Evolutionary conservation across 2,329 filamentous ascomycete genomes (phyloP), one percentile per base, ranked within the genome.

Genomic region (Nigrospora sphaerica): DNA sequence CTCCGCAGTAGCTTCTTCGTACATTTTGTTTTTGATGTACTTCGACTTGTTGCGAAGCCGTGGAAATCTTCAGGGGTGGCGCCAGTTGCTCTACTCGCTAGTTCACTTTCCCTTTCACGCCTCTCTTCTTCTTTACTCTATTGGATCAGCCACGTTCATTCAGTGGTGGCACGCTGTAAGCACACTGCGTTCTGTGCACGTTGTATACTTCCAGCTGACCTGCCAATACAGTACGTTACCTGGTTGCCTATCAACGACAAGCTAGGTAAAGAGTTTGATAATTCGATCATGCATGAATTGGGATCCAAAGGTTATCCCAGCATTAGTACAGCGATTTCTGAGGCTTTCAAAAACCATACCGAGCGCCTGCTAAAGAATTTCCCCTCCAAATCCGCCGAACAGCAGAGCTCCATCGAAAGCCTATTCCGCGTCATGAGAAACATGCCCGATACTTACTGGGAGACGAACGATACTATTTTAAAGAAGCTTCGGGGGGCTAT

Each of bases 41-140:
- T 73, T 84, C 44, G 70, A 84, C 53, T 84, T 78, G 75, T 84
- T 78, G 75, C 78, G 81, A 59, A 79, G 80, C 56, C 78, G 78
- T 42, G 73, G 78, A 48, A 70, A 80, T 35, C 74, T 72, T 65
- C 55, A 75, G 62, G 44, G 69, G 57, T 65, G 78, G 45, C 72
- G 75, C 1, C 81, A 85, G 53, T 73, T 80, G 44, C 2, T 28
- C 58, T 79, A 35, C 80, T 76, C 77, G 67, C 71, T 0, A 45
- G 71, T 78, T 0, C 81, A 84, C 61, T 81, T 82, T 50, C 80
- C 80, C 0, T 78, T 84, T 52, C 80, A 85, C 53, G 69, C 83
- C 1, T 65, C 75, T 6, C 71, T 85, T 28, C 73, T 83, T 12
- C 70, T 85, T 3, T 73, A 82, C 35, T 74, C 81, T 39, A 78